These are phyloP conservation scores for Colletotrichum sp. DNA, from an alignment of 2,329 filamentous ascomycete species.

Conservation along the genomic window DNA sequence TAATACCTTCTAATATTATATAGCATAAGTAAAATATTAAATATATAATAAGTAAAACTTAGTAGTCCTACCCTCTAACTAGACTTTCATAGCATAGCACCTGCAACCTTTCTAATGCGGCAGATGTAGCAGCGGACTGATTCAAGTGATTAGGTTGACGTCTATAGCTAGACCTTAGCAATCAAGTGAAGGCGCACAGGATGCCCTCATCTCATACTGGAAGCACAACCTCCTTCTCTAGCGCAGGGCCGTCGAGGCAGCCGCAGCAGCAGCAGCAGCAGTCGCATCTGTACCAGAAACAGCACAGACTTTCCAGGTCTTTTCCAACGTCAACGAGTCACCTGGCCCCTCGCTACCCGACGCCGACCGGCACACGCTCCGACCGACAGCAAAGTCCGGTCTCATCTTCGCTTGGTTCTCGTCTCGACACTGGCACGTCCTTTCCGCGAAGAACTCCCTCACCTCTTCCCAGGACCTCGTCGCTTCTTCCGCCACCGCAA, in stretches of 20 bases:
- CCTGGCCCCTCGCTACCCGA: not conserved
- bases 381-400: conserved; percentile 14
- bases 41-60: too few species aligned
- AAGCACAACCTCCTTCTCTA: not conserved
- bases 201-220: conserved; percentile 3
- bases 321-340: conserved; percentile 3
- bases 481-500: not conserved
- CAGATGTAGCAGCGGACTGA: not conserved
- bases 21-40: too few species aligned
- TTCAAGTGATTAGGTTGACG: not conserved
- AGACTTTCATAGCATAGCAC: not conserved
- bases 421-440: conserved; percentile 2
- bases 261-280: not conserved
- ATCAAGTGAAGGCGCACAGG: conserved; percentile 2
- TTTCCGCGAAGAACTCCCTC: not conserved
- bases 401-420: conserved; percentile 13
- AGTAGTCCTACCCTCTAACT: not conserved
- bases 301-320: conserved; percentile 14
- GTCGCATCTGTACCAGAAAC: not conserved
- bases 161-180: not conserved
- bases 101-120: not conserved
- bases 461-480: conserved; percentile 6
- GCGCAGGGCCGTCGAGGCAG: not conserved
- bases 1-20: too few species aligned
- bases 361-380: not conserved